Base-by-base conservation (phyloP, 1,139 yeast genomes). In the Yamadazyma pseudoaaseri region DNA sequence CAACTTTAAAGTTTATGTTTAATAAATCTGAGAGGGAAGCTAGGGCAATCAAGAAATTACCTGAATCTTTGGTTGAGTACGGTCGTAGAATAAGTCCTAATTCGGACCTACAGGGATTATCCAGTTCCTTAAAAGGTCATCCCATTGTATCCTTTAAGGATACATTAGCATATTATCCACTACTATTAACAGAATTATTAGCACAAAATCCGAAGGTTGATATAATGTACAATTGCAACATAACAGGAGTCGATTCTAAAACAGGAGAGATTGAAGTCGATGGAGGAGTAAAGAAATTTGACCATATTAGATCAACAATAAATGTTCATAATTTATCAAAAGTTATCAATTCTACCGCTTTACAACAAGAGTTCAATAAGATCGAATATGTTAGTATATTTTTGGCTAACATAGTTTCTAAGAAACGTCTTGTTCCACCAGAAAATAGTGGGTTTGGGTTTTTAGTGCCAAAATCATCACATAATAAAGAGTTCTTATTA, bases 401-500 rank as follows among this genome's bases (percentile, higher is more conserved):
- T 27, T 62, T 86, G 43, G 81, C 77, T 18, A 86, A 86, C 47
- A 62, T 81, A 5, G 81, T 71, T 49, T 45, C 65, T 3, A 51
- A 50, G 12, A 42, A 39, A 4, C 35, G 44, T 1, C 45, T 69
- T 23, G 64, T 79, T 26, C 81, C 81, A 1, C 60, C 59, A 23
- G 61, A 62, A 28, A 56, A 62, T 13, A 54, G 71, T 32, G 96
- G 97, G 31, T 92, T 92, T 66, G 98, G 98, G 2, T 87, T 85
- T 48, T 70, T 92, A 35, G 86, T 87, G 3, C 98, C 98, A 1
- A 55, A 55, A 33, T 25, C 70, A 60, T 51, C 60, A 60, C 47
- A 55, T 6, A 83, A 86, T 47, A 73, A 77, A 1, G 81, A 79
- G 33, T 69, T 76, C 15, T 60, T 89, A 13, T 65, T 92, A 27